phyloP scores from a whole-genome alignment of 2,329 filamentous ascomycete genomes.

The Penicillium freii region DNA sequence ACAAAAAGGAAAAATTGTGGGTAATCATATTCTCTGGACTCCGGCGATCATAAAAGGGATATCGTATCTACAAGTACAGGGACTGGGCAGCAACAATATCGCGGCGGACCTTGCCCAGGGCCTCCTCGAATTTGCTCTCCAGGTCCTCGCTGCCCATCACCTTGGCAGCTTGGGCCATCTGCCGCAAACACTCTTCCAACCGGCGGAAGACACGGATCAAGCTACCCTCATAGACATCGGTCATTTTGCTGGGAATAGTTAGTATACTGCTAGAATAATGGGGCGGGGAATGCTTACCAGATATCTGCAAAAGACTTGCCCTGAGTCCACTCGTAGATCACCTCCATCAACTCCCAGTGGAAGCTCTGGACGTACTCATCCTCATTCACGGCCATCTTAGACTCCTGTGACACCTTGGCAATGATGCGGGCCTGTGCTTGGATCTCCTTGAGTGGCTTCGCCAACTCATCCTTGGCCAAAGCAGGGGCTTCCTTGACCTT shows the following conservation, averaged over 20 bases:
- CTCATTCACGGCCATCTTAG: conserved; percentile 90
- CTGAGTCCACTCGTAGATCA: conserved; percentile 87
- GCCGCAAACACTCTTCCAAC: conserved; percentile 86
- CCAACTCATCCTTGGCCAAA: conserved; percentile 73
- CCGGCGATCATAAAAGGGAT: conserved; percentile 16
- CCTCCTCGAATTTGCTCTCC: conserved; percentile 84
- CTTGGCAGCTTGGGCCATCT: conserved; percentile 93
- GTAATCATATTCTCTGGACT: conserved; percentile 7
- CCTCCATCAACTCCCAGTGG: conserved; percentile 96
- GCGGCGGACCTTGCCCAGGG: conserved; percentile 78
- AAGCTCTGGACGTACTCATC: conserved; percentile 87
- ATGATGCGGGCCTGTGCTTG: conserved; percentile 82
- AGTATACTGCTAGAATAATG: conserved; percentile 9
- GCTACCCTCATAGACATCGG: conserved; percentile 94
- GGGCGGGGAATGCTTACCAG: conserved; percentile 64
- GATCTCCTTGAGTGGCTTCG: conserved; percentile 82
- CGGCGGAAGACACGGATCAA: conserved; percentile 94
- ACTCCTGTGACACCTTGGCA: conserved; percentile 91
- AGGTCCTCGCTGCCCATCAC: conserved; percentile 98
- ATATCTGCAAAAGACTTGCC: conserved; percentile 89
- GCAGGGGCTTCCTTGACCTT: conserved; percentile 72
- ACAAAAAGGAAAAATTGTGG: neutral
- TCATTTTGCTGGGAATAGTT: conserved; percentile 77
- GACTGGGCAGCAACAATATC: conserved; percentile 96
- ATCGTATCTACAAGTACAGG: conserved; percentile 69